These are phyloP conservation scores for Colletotrichum cereale DNA, from an alignment of 2,329 filamentous ascomycete species.

Conservation along the genomic window DNA sequence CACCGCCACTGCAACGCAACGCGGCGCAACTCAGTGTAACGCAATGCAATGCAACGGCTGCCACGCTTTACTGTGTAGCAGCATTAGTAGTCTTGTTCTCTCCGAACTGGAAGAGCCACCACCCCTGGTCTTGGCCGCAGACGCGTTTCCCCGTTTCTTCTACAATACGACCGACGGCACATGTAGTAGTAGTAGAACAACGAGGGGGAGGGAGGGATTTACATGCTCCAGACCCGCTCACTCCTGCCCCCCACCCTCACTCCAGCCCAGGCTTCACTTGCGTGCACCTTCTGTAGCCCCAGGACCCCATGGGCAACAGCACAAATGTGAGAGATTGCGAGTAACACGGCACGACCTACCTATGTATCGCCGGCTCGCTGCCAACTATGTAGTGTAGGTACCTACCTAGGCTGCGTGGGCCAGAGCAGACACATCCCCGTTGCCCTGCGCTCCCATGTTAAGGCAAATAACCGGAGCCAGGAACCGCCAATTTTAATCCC, in stretches of 20 bases:
- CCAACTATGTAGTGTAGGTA: too few species aligned
- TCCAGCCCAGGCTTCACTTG: conserved; percentile 19
- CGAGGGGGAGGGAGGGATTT: conserved; percentile 5
- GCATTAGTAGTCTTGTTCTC: not conserved
- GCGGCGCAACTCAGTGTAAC: not conserved
- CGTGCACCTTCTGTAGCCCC: not conserved
- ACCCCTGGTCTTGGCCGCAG: not conserved
- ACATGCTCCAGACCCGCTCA: not conserved
- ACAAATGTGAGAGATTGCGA: conserved; percentile 1
- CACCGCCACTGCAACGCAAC: conserved; percentile 3
- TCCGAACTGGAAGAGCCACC: not conserved
- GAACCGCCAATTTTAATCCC: conserved; percentile 24
- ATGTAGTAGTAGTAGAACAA: too few species aligned
- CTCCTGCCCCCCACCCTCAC: not conserved
- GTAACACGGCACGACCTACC: not conserved
- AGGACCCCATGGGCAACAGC: conserved; percentile 1
- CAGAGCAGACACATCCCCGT: not conserved
- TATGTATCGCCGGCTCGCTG: too few species aligned
- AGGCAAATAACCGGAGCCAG: conserved; percentile 31
- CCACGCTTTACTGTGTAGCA: conserved; percentile 3
- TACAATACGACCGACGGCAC: not conserved
- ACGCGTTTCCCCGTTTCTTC: conserved; percentile 6
- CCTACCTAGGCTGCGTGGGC: not conserved
- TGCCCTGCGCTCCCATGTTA: conserved; percentile 15
- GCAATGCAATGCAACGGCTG: not conserved